Evolutionary conservation across 768 basidiomycete genomes (phyloP), one percentile per base, ranked within the genome.

Genomic region (Suillus subluteus): DNA sequence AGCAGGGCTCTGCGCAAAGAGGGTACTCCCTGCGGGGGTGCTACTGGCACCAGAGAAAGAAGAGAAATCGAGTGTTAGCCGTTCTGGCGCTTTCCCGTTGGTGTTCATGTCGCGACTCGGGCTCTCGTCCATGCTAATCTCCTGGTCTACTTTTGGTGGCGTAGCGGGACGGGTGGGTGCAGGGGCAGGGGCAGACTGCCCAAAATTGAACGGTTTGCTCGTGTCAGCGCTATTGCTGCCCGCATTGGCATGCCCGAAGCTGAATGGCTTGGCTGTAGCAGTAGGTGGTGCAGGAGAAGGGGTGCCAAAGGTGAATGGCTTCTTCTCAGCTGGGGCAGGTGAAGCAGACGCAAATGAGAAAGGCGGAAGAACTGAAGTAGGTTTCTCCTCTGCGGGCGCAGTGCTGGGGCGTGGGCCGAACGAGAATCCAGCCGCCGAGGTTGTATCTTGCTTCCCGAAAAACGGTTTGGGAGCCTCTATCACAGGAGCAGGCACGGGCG

Each of bases 101-200:
- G 78, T 68, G 58, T 85, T 84, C 72, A 86, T 78, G 11, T 89
- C 89, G 66, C 91, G 82, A 3, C 85, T 87, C 1, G 92, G 92
- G 69, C 92, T 94, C 76, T 93, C 92, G 48, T 94, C 92, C 92
- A 94, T 94, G 65, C 79, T 85, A 69, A 90, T 85, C 66, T 91
- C 91, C 59, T 88, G 84, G 55, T 88, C 89, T 41, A 81, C 80
- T 65, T 82, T 86, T 3, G 91, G 91, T 12, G 91, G 90, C 0
- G 91, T 92, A 6, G 80, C 78, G n/a, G 90, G 82, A 26, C 88
- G 81, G 35, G 81, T 75, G 15, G 79, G 74, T 1, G 79, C 70
- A 32, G 79, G 62, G 3, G 40, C 23, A 54, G 76, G 55, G 13
- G 79, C 69, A 15, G 82, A 65, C 40, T 79, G 68, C 41, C 86